Evolutionary conservation across 768 basidiomycete species (phyloP), one percentile per base, ranked within the genome.

Genomic region (Hydnum rufescens): DNA sequence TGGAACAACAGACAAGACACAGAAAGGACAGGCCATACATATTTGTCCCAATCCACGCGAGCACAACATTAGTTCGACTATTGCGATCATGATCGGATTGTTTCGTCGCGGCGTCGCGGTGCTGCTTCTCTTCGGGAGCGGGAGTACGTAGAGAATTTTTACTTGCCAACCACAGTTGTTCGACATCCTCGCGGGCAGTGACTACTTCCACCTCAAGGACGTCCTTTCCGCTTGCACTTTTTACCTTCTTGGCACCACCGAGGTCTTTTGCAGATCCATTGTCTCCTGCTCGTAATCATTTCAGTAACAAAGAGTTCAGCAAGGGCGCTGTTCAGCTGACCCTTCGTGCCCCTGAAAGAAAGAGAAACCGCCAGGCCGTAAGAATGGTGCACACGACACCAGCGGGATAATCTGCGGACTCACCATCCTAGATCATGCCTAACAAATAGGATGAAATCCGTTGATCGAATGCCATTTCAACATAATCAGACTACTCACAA

Each of bases 181-280:
- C 88, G 51, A 90, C 82, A 55, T 92, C 88, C 63, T 92, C 89
- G 32, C 77, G 74, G 5, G 74, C 74, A 19, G 85, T 84, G 0
- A 82, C 80, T 13, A 93, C 62, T 60, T 86, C 82, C 44, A 92
- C 82, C 64, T 90, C 88, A 68, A 88, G 74, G 59, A 90, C 68
- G 44, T 83, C 83, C 60, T 90, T 82, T 50, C 89, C 89, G 62
- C 80, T 78, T 32, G 81, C 79, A 52, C 75, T 77, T 67, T 84
- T 81, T 55, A 87, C 71, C 64, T 89, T 90, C 71, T 89, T 90
- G 1, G 87, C 89, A 5, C 81, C 78, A 53, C 89, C 89, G 6
- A 93, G 73, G 62, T 93, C 88, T 65, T 92, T 90, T 13, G 78
- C 68, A 6, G 86, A 69, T 36, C 83, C 82, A 58, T 90, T 89